Evolutionary conservation across 257 asterid genomes (phyloP), one percentile per base, ranked within the genome.

Genomic region (Salvia hispanica): DNA sequence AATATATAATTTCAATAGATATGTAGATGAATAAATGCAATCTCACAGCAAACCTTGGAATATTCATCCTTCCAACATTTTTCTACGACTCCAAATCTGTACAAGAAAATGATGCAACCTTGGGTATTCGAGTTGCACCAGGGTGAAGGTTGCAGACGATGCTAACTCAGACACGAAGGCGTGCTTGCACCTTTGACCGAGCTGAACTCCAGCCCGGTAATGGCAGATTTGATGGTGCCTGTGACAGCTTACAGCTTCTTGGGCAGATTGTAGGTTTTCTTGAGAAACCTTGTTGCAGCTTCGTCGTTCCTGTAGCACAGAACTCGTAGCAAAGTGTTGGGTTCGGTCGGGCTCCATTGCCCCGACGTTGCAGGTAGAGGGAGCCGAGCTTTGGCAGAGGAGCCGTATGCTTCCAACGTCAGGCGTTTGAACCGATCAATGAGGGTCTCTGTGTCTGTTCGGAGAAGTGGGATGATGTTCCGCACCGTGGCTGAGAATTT

Each of bases 361-460:
- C 95, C 99, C 0, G 99, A 87, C 0, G 97, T 94, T 55, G 97
- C 88, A 46, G 99, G 99, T 54, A 94, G 79, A 10, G 97, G 99
- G 63, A 94, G 85, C 60, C 96, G 80, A 8, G 95, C 78, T 70
- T 88, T 94, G 8, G 95, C 90, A 2, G 96, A 84, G 60, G 93
- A 83, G 62, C 96, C 96, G 34, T 83, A 84, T 0, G 91, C 67
- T 74, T 88, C 96, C 75, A 85, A 62, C 16, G 90, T 81, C 68
- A 77, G 12, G 40, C 88, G 87, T 69, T 86, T 84, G 73, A 86
- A 94, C 47, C 79, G 74, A 77, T 87, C 93, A 10, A 91, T 82
- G 43, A 94, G 82, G 74, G 77, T 78, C 58, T 88, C 99, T 9
- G 95, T 81, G 45, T 91, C 99, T 11, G 87, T 61, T 71, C 85